Percentiles rank a stretch among this genome's conserved stretches.
phyloP scores from a whole-genome alignment of 768 basidiomycete species.

The Leucocoprinus birnbaumii region DNA sequence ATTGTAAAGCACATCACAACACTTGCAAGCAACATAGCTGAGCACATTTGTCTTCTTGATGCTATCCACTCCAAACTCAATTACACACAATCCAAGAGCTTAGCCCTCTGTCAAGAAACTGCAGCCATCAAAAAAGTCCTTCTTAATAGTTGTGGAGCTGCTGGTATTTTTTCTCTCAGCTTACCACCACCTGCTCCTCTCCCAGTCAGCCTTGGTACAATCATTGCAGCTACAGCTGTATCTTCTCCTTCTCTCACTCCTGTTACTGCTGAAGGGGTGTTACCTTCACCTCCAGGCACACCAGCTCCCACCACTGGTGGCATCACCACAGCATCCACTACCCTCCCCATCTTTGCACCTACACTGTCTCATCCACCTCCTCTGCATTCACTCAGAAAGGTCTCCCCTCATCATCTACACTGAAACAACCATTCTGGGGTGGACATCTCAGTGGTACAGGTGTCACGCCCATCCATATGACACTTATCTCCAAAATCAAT shows the following conservation, averaged over 20 bases:
- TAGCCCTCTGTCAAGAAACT: constrained; percentile 78
- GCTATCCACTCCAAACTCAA: constrained; percentile 84
- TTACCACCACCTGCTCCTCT: constrained; percentile 51
- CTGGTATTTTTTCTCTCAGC: constrained; percentile 31
- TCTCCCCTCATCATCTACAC: constrained; percentile 52
- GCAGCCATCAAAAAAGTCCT: constrained; percentile 70
- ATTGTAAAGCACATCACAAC: constrained; percentile 86
- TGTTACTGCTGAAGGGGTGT: not conserved
- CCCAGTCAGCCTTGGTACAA: constrained; percentile 37
- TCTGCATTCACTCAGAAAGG: constrained; percentile 86
- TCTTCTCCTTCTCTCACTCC: not conserved
- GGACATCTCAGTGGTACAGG: constrained; percentile 63
- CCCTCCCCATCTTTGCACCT: not conserved
- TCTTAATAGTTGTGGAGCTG: constrained; percentile 52
- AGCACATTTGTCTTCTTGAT: constrained; percentile 87
- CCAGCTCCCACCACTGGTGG: not conserved
- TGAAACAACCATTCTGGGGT: constrained; percentile 71
- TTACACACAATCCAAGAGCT: constrained; percentile 75
- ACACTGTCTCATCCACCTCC: constrained; percentile 37
- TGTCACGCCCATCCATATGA: constrained; percentile 81
- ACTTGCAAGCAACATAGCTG: constrained; percentile 90
- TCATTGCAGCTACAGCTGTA: constrained; percentile 19
- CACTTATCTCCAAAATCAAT: constrained; percentile 69
- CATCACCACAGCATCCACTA: not conserved
- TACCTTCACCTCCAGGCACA: not conserved